Evolutionary conservation across 805 yeast genomes (phyloP).

Genomic region (Maudiozyma saulgeensis): DNA sequence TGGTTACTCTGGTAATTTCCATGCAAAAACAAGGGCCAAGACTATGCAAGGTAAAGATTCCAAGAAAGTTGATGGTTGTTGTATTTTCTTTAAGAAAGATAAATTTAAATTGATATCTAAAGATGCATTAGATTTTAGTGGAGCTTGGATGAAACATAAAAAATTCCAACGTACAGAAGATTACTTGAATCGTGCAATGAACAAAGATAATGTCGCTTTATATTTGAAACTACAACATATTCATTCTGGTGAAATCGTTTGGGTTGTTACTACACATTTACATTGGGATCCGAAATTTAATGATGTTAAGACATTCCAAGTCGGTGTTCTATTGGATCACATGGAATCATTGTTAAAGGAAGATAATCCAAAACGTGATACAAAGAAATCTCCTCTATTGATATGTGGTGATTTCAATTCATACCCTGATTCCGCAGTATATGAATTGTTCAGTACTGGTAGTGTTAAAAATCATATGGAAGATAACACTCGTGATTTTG

Average conservation of each 20-base stretch:
- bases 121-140: slow-evolving; percentile 72
- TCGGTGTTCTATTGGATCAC: slow-evolving; percentile 84
- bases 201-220: slow-evolving; percentile 86
- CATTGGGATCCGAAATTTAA: slow-evolving; percentile 97
- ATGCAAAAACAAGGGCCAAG: slow-evolving; percentile 83
- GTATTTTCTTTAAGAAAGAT: slow-evolving; percentile 68
- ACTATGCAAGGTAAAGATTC: slow-evolving; percentile 77
- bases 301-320: slow-evolving; percentile 94
- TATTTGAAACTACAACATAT: slow-evolving; percentile 65
- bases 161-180: slow-evolving; percentile 90
- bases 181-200: slow-evolving; percentile 90
- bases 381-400: slow-evolving; percentile 54
- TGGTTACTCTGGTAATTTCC: slow-evolving; percentile 77
- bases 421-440: slow-evolving; percentile 78
- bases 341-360: slow-evolving; percentile 54
- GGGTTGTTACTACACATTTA: slow-evolving; percentile 84
- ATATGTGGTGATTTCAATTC: slow-evolving; percentile 97
- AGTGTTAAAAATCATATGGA: slow-evolving; percentile 70
- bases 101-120: slow-evolving; percentile 65
- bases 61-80: slow-evolving; percentile 95
- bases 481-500: slow-evolving; percentile 80
- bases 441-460: slow-evolving; percentile 79
- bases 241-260: slow-evolving; percentile 59
- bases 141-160: slow-evolving; percentile 69
- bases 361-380: slow-evolving; percentile 37